phyloP scores from a whole-genome alignment of 2,329 filamentous ascomycete genomes.

The Amylocarpus encephaloides region DNA sequence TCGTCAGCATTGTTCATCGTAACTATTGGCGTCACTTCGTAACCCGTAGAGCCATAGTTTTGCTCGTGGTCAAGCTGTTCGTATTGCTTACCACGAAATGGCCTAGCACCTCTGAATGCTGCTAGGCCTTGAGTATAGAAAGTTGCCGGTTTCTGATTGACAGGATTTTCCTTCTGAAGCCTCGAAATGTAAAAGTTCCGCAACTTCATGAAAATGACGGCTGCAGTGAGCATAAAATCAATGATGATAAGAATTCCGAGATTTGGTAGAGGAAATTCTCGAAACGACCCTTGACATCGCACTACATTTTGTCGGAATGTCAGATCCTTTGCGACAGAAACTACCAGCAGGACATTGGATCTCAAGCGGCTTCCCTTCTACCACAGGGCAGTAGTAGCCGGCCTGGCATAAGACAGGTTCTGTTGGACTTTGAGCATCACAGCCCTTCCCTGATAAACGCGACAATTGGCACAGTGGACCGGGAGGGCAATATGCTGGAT shows the following conservation, averaged over 20 bases:
- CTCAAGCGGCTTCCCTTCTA: conserved; percentile 33
- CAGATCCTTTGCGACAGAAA: conserved; percentile 46
- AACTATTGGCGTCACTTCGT: conserved; percentile 1
- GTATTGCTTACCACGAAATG: conserved; percentile 5
- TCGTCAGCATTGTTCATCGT: conserved; percentile 10
- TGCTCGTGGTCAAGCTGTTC: conserved; percentile 14
- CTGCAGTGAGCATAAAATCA: conserved; percentile 36
- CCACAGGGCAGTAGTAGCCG: conserved; percentile 44
- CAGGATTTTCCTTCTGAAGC: not conserved
- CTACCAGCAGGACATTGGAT: conserved; percentile 40
- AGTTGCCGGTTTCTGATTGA: conserved; percentile 1
- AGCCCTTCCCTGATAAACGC: conserved; percentile 16
- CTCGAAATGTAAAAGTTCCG: conserved; percentile 33
- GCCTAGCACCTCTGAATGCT: not conserved
- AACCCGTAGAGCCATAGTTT: not conserved
- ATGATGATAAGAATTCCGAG: conserved; percentile 37
- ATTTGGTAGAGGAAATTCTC: conserved; percentile 40
- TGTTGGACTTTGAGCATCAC: conserved; percentile 27
- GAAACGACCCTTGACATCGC: conserved; percentile 38
- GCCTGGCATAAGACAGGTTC: conserved; percentile 46
- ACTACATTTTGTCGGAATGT: conserved; percentile 42
- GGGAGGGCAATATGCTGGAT: conserved; percentile 26
- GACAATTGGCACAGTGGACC: conserved; percentile 12
- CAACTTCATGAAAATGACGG: conserved; percentile 20
- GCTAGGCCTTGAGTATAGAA: not conserved